Conservation (phyloP, 2,329 filamentous ascomycete species). For the Cladosporium sp. region DNA sequence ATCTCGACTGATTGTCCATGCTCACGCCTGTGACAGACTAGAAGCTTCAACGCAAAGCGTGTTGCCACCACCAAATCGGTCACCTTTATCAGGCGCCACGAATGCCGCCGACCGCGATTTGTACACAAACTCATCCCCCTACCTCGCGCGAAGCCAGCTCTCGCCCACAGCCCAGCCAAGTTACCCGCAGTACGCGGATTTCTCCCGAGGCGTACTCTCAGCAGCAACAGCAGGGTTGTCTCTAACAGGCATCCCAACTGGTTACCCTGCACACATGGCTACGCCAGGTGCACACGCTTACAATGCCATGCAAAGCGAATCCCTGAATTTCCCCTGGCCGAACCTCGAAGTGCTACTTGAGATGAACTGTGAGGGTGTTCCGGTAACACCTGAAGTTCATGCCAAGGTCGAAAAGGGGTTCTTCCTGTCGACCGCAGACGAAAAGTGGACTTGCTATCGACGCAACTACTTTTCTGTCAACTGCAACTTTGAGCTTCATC, state of each 20-base stretch:
- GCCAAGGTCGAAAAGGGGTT: constrained; percentile 87
- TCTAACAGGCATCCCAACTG: constrained; percentile 12
- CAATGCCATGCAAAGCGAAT: constrained; percentile 24
- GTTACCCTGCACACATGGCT: constrained; percentile 24
- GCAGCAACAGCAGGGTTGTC: constrained; percentile 21
- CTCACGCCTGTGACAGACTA: constrained; percentile 26
- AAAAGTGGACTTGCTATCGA: constrained; percentile 88
- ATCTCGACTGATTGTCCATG: constrained; percentile 15
- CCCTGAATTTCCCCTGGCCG: constrained; percentile 42
- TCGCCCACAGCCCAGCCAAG: constrained; percentile 24
- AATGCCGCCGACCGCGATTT: constrained; percentile 27
- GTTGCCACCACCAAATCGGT: constrained; percentile 26
- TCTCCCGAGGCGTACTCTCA: constrained; percentile 25
- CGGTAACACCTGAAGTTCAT: constrained; percentile 67
- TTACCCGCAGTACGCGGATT: constrained; percentile 30
- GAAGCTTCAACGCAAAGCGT: constrained; percentile 26
- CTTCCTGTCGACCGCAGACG: constrained; percentile 62
- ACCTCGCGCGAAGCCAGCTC: constrained; percentile 25
- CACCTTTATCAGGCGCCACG: constrained; percentile 25
- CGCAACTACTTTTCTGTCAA: constrained; percentile 87
- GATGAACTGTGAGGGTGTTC: constrained; percentile 57
- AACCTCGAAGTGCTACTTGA: constrained; percentile 51
- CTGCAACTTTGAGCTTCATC: constrained; percentile 70
- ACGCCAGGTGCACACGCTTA: constrained; percentile 23
- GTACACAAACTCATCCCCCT: constrained; percentile 21